These are phyloP conservation scores for Hypoxylon fuscum DNA, from an alignment of 495 filamentous ascomycete species.

Conservation along the genomic window DNA sequence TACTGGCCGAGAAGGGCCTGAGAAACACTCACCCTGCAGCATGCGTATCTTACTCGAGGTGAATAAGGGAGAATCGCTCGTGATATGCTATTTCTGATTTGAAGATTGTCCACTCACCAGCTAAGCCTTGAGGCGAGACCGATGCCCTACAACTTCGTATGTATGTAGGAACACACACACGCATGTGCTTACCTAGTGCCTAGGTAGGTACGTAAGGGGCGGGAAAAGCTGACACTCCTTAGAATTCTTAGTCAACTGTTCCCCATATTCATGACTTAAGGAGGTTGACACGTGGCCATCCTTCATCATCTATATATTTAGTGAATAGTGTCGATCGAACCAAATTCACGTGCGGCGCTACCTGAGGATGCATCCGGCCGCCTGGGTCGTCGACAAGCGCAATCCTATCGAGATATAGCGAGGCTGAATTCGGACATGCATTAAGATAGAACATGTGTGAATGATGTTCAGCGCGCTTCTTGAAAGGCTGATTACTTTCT, in stretches of 20 bases:
- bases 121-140: neutral
- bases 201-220: neutral
- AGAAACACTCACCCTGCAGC: slow-evolving; percentile 6
- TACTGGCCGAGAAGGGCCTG: neutral
- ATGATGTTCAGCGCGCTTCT: slow-evolving; percentile 1
- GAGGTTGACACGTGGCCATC: slow-evolving; percentile 14
- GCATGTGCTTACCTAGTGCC: no score
- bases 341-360: neutral
- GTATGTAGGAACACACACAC: neutral
- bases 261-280: neutral
- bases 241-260: neutral
- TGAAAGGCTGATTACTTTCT: neutral
- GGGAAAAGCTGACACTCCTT: neutral
- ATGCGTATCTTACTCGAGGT: slow-evolving; percentile 1
- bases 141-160: neutral
- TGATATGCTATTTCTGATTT: neutral
- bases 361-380: slow-evolving; percentile 2
- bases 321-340: neutral
- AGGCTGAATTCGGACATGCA: no score
- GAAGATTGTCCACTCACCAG: neutral
- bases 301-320: neutral
- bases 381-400: slow-evolving; percentile 1
- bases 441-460: no score
- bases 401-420: no score
- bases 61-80: neutral